phyloP scores from a whole-genome alignment of 139 green algal species.

The Haematococcus lacustris region DNA sequence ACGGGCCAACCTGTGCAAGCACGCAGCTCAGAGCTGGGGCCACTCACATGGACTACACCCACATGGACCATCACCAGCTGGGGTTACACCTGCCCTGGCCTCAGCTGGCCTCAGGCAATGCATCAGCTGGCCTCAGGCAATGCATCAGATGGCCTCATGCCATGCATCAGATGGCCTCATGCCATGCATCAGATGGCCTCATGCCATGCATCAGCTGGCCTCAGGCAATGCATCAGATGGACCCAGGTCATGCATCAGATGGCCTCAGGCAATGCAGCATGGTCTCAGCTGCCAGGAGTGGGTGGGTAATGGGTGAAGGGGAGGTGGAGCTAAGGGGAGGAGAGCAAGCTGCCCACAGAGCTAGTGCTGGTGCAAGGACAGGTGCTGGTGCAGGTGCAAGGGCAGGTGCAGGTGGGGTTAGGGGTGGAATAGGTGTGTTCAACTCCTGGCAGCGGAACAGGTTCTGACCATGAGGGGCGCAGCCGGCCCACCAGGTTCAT shows the following conservation, averaged over 20 bases:
- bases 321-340: not conserved
- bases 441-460: not conserved
- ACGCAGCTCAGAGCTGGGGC: not conserved
- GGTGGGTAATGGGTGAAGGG: not conserved
- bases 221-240: too few species aligned
- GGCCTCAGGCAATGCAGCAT: too few species aligned
- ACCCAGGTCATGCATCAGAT: too few species aligned
- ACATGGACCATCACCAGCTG: not conserved
- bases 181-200: too few species aligned
- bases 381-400: too few species aligned
- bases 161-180: too few species aligned
- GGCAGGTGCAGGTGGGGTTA: too few species aligned
- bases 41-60: not conserved
- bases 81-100: not conserved
- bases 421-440: not conserved
- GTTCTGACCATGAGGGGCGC: constrained; percentile 25
- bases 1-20: constrained; percentile 11
- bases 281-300: not conserved
- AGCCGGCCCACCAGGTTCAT: constrained; percentile 28
- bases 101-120: too few species aligned
- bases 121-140: too few species aligned
- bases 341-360: not conserved
- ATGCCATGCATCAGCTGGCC: too few species aligned
- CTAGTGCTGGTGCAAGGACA: too few species aligned
- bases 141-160: not conserved